Evolutionary conservation across 139 green algal species (phyloP).

Genomic region (Asterochloris erici): DNA sequence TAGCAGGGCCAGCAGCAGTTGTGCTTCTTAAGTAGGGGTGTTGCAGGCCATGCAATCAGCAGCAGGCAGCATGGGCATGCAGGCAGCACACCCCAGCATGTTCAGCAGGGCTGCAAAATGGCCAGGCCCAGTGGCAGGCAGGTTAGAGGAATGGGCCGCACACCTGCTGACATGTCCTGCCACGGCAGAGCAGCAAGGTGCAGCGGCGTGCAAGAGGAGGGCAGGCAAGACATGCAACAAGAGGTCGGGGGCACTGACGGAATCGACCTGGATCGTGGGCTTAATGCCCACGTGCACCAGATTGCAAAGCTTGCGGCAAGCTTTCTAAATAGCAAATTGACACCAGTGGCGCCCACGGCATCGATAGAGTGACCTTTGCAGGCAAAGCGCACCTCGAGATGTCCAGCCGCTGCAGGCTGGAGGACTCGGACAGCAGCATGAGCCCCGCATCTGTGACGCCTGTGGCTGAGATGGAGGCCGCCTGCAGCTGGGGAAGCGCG

Average conservation of each 20-base stretch:
- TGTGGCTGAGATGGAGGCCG: neutral
- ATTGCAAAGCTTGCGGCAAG: neutral
- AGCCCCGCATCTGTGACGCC: slow-evolving; percentile 1
- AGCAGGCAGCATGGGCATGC: too few species aligned
- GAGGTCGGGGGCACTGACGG: neutral
- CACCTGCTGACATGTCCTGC: too few species aligned
- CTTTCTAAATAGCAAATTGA: neutral
- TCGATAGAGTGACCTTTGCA: neutral
- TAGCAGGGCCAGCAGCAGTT: too few species aligned
- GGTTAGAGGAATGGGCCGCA: too few species aligned
- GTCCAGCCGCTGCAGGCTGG: neutral
- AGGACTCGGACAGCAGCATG: slow-evolving; percentile 1
- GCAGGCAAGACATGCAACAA: neutral
- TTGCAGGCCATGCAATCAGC: too few species aligned
- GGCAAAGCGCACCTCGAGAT: neutral
- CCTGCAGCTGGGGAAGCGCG: neutral
- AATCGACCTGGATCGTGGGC: neutral
- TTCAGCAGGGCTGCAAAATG: too few species aligned
- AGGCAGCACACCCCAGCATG: too few species aligned
- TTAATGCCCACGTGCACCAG: neutral
- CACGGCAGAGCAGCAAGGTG: neutral
- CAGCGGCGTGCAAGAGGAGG: neutral
- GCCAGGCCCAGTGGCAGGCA: too few species aligned
- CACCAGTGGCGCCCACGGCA: neutral
- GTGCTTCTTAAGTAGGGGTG: too few species aligned